Evolutionary conservation across 2,329 filamentous ascomycete genomes (phyloP).

Genomic region (Ophiostoma quercus): DNA sequence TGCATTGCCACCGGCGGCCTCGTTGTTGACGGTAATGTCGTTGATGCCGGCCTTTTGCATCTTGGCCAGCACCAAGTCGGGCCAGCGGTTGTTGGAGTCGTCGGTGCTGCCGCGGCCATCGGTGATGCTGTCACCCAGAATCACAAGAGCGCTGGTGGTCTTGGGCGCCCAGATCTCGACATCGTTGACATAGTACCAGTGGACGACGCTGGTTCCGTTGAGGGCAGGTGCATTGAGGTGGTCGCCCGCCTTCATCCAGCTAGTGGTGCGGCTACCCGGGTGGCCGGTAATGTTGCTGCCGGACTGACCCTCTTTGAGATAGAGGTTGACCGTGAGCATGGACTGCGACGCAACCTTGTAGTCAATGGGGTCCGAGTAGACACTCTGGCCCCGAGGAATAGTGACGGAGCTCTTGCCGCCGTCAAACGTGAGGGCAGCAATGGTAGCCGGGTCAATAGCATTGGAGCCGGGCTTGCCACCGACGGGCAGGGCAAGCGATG

Average conservation of each 20-base stretch:
- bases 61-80: background rate
- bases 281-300: background rate
- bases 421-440: background rate
- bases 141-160: background rate
- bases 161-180: background rate
- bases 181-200: background rate
- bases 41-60: background rate
- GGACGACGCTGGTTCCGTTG: background rate
- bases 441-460: background rate
- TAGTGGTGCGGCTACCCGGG: background rate
- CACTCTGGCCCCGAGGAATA: background rate
- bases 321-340: background rate
- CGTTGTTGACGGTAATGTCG: background rate
- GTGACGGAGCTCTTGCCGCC: background rate
- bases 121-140: background rate
- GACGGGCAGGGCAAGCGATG: background rate
- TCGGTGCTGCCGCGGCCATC: background rate
- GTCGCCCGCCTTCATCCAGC: background rate
- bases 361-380: background rate
- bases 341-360: background rate
- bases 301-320: background rate
- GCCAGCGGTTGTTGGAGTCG: background rate
- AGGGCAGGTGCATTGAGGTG: background rate
- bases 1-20: background rate
- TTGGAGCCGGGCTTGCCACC: background rate